A percentile compares a stretch with the other conserved stretches of the same genome.
Conservation (phyloP, 345 rosid genomes). For the Cardamine occulta region DNA sequence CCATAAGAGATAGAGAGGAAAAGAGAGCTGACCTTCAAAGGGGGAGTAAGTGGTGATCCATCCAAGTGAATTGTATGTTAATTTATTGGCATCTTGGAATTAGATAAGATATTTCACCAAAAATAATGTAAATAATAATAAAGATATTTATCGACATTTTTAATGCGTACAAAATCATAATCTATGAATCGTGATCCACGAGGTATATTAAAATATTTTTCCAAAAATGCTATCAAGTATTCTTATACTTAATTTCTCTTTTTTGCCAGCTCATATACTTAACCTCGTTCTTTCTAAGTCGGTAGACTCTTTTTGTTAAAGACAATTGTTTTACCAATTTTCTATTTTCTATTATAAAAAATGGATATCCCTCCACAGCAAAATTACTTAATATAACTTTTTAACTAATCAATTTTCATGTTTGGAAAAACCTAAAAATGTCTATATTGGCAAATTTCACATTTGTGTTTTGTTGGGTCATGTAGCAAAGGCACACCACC, state of each 20-base stretch:
- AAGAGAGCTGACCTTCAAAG: background rate
- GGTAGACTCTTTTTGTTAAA: background rate
- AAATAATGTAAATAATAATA: background rate
- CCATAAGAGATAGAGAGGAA: background rate
- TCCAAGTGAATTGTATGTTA: background rate
- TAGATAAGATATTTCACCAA: background rate
- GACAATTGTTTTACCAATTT: too few species aligned
- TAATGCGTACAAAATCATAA: background rate
- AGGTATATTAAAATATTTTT: background rate
- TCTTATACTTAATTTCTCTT: background rate
- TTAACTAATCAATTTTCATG: background rate
- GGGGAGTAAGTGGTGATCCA: background rate
- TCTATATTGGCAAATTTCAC: too few species aligned
- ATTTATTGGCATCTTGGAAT: constrained; percentile 6
- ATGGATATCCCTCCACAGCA: too few species aligned
- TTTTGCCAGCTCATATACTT: background rate
- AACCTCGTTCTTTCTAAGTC: background rate
- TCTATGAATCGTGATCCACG: constrained; percentile 14
- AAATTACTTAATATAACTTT: background rate
- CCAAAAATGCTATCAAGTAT: background rate
- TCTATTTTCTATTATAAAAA: too few species aligned
- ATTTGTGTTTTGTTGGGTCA: too few species aligned
- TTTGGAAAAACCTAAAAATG: too few species aligned
- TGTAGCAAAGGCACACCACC: too few species aligned
- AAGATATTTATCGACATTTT: background rate